phyloP scores from a whole-genome alignment of 75 land plant genomes.

The Sequoiadendron giganteum region DNA sequence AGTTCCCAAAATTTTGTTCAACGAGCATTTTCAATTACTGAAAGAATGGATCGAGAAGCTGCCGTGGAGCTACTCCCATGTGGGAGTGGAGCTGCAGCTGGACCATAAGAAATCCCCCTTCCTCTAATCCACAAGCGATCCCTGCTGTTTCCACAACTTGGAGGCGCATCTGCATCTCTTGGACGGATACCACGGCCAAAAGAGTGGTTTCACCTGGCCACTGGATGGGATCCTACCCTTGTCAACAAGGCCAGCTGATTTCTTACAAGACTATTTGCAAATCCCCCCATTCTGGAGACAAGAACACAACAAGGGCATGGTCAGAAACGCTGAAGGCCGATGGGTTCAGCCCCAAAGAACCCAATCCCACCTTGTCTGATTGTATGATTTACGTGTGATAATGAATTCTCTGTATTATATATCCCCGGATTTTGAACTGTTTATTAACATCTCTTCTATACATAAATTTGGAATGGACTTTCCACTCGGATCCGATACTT shows the following conservation, averaged over 20 bases:
- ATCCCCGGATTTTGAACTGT: too few relatives aligned
- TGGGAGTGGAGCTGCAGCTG: conserved; percentile 54
- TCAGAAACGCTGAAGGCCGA: conserved; percentile 30
- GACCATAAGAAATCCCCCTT: conserved; percentile 52
- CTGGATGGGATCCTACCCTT: conserved; percentile 50
- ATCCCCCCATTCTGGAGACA: conserved; percentile 63
- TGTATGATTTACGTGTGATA: too few relatives aligned
- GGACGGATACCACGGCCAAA: conserved; percentile 62
- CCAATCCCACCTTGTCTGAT: too few relatives aligned
- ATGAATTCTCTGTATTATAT: too few relatives aligned
- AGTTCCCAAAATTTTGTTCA: conserved; percentile 49
- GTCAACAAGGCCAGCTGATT: conserved; percentile 61
- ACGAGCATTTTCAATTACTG: conserved; percentile 33
- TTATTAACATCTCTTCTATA: too few relatives aligned
- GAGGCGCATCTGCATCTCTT: conserved; percentile 74
- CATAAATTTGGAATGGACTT: too few relatives aligned
- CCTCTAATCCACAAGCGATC: conserved; percentile 26
- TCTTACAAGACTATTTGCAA: conserved; percentile 26
- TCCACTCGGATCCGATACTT: too few relatives aligned
- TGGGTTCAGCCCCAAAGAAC: conserved; percentile 37
- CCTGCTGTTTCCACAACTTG: conserved; percentile 50
- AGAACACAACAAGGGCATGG: conserved; percentile 65
- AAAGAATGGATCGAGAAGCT: conserved; percentile 8
- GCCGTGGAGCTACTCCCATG: conserved; percentile 56
- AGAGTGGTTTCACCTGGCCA: conserved; percentile 18